Conservation (phyloP, 1,284 basidiomycete species). For the Wolfiporia cocos region DNA sequence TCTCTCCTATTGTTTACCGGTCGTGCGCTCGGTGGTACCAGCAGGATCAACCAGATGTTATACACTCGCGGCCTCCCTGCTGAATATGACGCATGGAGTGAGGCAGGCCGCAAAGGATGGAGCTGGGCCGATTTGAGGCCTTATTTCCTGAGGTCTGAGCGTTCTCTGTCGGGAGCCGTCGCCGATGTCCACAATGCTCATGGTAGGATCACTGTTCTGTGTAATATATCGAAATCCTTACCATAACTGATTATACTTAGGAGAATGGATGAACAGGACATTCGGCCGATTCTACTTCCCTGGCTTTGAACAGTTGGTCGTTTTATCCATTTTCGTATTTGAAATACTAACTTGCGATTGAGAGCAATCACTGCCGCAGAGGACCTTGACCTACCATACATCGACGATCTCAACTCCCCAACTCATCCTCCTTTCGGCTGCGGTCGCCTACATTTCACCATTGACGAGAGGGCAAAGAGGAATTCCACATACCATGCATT, state of each 20-base stretch:
- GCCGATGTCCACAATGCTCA: constrained; percentile 10
- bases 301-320: constrained; percentile 9
- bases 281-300: constrained; percentile 11
- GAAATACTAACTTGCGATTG: background rate
- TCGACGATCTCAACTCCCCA: constrained; percentile 25
- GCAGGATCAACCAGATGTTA: constrained; percentile 36
- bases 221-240: background rate
- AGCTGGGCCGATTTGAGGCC: constrained; percentile 30
- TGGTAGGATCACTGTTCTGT: constrained; percentile 9
- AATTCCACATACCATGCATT: constrained; percentile 24
- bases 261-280: constrained; percentile 16
- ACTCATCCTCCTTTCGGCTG: constrained; percentile 16
- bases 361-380: constrained; percentile 5
- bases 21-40: constrained; percentile 35
- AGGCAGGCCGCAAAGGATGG: constrained; percentile 30
- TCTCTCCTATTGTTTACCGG: constrained; percentile 31
- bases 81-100: constrained; percentile 33
- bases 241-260: constrained; percentile 5
- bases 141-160: constrained; percentile 32
- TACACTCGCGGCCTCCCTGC: constrained; percentile 31
- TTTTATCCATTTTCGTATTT: background rate
- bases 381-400: constrained; percentile 16
- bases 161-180: constrained; percentile 6
- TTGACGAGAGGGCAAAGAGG: constrained; percentile 18
- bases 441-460: constrained; percentile 18